A percentile compares a stretch with the other conserved stretches of the same genome.
These are phyloP conservation scores for Zizania latifolia DNA, from an alignment of 176 grass and related monocot genomes.

Conservation along the genomic window DNA sequence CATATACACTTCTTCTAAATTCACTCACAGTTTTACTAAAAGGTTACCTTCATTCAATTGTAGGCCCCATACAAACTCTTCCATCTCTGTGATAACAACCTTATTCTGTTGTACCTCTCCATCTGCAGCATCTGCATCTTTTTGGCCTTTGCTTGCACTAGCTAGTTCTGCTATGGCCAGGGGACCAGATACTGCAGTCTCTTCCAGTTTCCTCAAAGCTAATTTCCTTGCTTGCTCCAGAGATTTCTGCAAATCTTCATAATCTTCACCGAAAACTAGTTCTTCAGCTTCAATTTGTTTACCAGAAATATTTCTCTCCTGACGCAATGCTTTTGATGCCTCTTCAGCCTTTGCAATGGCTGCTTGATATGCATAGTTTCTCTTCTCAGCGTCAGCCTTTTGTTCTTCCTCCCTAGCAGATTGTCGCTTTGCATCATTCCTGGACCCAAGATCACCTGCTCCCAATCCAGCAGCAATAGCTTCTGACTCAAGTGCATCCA, in stretches of 20 bases:
- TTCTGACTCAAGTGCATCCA: slow-evolving; percentile 88
- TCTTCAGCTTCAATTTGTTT: slow-evolving; percentile 40
- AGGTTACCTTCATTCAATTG: slow-evolving; percentile 64
- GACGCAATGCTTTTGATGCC: slow-evolving; percentile 63
- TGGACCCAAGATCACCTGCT: slow-evolving; percentile 71
- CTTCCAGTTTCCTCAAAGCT: slow-evolving; percentile 62
- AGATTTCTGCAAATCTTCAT: slow-evolving; percentile 82
- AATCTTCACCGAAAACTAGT: slow-evolving; percentile 91
- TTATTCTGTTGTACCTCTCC: slow-evolving; percentile 45
- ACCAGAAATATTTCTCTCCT: slow-evolving; percentile 26
- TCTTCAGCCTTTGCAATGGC: slow-evolving; percentile 92
- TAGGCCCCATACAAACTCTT: slow-evolving; percentile 76
- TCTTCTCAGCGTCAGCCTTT: slow-evolving; percentile 66
- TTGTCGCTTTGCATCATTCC: slow-evolving; percentile 50
- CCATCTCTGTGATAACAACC: slow-evolving; percentile 83
- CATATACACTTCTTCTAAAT: background rate
- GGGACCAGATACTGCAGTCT: slow-evolving; percentile 46
- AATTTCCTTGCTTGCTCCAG: slow-evolving; percentile 89
- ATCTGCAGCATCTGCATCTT: slow-evolving; percentile 21
- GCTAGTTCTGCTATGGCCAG: slow-evolving; percentile 48
- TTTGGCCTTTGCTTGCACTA: slow-evolving; percentile 49
- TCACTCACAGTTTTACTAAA: no score
- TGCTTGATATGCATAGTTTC: slow-evolving; percentile 64
- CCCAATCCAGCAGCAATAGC: slow-evolving; percentile 86
- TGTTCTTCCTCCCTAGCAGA: slow-evolving; percentile 62